Evolutionary conservation across 495 filamentous ascomycete genomes (phyloP).

Genomic region (Hypoxylon rickii): DNA sequence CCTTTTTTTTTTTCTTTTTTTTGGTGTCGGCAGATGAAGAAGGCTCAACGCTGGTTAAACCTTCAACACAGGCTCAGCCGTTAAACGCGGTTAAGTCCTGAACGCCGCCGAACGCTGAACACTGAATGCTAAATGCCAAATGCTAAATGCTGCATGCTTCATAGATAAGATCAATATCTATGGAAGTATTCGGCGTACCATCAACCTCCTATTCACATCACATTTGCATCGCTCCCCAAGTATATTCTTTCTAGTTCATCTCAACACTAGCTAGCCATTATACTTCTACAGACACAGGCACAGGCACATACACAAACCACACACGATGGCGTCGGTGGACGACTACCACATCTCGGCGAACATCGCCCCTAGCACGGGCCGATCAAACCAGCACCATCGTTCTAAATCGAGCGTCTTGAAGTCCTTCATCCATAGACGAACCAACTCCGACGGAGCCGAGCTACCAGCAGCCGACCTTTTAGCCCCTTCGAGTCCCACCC

Average conservation of each 20-base stretch:
- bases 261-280: neutral
- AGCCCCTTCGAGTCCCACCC: conserved; percentile 30
- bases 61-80: conserved; percentile 12
- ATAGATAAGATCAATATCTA: neutral
- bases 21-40: too few relatives aligned
- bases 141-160: neutral
- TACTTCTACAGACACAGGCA: too few relatives aligned
- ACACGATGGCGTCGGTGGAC: conserved; percentile 33
- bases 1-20: too few relatives aligned
- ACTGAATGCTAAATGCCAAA: neutral
- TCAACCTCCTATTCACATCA: conserved; percentile 7
- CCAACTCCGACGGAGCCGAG: conserved; percentile 50
- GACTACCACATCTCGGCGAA: conserved; percentile 27
- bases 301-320: too few relatives aligned
- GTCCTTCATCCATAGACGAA: conserved; percentile 60
- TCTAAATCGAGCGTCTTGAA: conserved; percentile 63
- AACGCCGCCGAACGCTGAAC: conserved; percentile 1
- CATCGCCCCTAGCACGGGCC: conserved; percentile 20
- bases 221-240: conserved; percentile 7
- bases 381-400: conserved; percentile 42
- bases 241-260: conserved; percentile 2
- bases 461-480: conserved; percentile 42
- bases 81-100: conserved; percentile 12
- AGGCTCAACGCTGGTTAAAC: conserved; percentile 9
- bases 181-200: conserved; percentile 10